phyloP scores from a whole-genome alignment of 2,329 filamentous ascomycete species.

The Fusarium incarnatum region DNA sequence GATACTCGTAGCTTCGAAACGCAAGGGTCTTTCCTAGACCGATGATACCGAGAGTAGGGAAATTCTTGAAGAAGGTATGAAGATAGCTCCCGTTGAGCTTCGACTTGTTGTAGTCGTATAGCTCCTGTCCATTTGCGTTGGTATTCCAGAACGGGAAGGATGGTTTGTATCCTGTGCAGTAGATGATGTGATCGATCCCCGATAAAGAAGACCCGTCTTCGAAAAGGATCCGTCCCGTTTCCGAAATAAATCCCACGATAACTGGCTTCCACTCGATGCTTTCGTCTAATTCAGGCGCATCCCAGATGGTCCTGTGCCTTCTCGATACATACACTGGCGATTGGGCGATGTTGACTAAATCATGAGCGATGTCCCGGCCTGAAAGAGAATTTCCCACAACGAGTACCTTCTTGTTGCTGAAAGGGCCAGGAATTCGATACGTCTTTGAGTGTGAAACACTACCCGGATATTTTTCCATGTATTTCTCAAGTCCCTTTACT shows the following conservation, averaged over 20 bases:
- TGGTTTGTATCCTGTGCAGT: not conserved
- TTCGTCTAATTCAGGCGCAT: not conserved
- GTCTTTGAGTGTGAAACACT: not conserved
- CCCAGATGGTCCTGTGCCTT: not conserved
- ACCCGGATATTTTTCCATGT: not conserved
- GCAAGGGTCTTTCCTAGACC: not conserved
- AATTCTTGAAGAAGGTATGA: not conserved
- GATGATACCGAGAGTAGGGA: not conserved
- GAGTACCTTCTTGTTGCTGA: not conserved
- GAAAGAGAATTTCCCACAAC: not conserved
- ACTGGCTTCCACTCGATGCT: not conserved
- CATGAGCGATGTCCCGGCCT: not conserved
- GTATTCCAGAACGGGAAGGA: not conserved
- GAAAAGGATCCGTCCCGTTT: not conserved
- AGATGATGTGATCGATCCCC: not conserved
- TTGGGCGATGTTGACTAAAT: not conserved
- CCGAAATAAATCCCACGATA: not conserved
- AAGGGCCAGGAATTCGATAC: not conserved
- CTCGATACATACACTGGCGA: not conserved
- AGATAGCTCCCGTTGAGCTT: not conserved
- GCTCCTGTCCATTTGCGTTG: not conserved
- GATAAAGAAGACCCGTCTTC: not conserved
- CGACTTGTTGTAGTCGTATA: not conserved
- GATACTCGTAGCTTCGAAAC: slow-evolving; percentile 3
- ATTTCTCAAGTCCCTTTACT: not conserved